Evolutionary conservation across 164 flowering plant species (phyloP), one percentile per base, ranked within the genome.

Genomic region (Vitis labrusca): DNA sequence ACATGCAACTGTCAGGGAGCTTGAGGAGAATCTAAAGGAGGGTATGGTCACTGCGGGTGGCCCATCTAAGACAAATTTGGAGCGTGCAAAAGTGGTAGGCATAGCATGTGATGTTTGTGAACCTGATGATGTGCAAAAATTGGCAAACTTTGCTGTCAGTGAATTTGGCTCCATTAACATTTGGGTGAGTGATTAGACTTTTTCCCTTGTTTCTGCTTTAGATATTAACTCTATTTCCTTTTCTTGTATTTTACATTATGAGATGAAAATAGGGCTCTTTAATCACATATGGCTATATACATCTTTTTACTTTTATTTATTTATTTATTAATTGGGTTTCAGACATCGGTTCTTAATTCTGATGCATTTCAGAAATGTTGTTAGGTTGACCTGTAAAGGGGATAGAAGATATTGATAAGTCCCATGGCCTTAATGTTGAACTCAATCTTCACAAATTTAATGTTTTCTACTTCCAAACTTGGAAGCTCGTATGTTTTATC

Each of bases 91-190:
- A 78, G 96, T 92, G 62, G 89, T 86, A 19, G 99, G 99, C 60
- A 87, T 85, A 61, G 84, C 93, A 37, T 95, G 97, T 82, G 91
- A 95, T 86, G 98, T 95, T 66, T 89, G 96, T 80, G 77, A 87
- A 29, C 89, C 93, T 19, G 79, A 82, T 7, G 98, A 95, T 71
- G 98, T 88, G 66, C 76, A 74, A 66, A 93, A 79, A 66, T 79
- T 95, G 82, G 87, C 98, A 54, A 75, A 85, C 59, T 95, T 90
- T 80, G 97, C 98, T 69, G 76, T 82, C 48, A 63, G 59, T 55
- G 88, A 92, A 77, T 82, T 95, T 75, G 98, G 99, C 57, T 82
- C 91, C 32, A 78, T 95, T 72, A 90, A 95, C 74, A 90, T 95
- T 68, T 95, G 99, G 99, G 99, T 95, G 71, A 79, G 89, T 76